A percentile compares a stretch with the other conserved stretches of the same genome.
phyloP scores from a whole-genome alignment of 2,329 filamentous ascomycete species.

The Microcera coccophila region DNA sequence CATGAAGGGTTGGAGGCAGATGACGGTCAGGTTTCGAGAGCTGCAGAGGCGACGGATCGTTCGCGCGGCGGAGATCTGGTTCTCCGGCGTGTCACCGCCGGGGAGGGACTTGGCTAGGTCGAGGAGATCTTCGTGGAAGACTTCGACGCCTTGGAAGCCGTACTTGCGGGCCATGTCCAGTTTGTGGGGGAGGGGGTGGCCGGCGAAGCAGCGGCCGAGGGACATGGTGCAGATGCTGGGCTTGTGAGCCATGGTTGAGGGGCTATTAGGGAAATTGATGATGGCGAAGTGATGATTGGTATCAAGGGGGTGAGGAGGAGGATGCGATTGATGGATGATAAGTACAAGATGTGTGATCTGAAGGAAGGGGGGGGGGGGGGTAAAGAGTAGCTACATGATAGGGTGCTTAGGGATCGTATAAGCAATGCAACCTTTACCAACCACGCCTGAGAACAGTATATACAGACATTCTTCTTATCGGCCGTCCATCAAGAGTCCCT shows the following conservation, averaged over 20 bases:
- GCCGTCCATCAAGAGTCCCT: not conserved
- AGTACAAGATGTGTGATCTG: too few species aligned
- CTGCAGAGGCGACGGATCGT: constrained; percentile 56
- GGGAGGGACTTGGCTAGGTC: constrained; percentile 50
- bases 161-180: constrained; percentile 63
- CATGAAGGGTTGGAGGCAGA: constrained; percentile 72
- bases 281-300: too few species aligned
- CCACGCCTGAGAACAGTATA: not conserved
- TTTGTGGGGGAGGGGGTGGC: constrained; percentile 64
- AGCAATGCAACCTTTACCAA: not conserved
- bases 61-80: constrained; percentile 55
- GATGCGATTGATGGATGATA: too few species aligned
- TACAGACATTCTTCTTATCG: not conserved
- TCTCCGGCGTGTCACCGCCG: constrained; percentile 35
- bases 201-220: constrained; percentile 64
- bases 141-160: constrained; percentile 66
- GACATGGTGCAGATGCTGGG: constrained; percentile 74
- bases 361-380: too few species aligned
- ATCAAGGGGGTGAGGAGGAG: too few species aligned
- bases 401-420: not conserved
- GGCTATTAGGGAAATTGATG: not conserved
- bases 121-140: constrained; percentile 74
- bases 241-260: constrained; percentile 47
- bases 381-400: too few species aligned
- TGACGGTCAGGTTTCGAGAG: constrained; percentile 49